A percentile compares a stretch with the other conserved stretches of the same genome.
Evolutionary conservation across 805 yeast genomes (phyloP).

Genomic region (Ogataea ramenticola): DNA sequence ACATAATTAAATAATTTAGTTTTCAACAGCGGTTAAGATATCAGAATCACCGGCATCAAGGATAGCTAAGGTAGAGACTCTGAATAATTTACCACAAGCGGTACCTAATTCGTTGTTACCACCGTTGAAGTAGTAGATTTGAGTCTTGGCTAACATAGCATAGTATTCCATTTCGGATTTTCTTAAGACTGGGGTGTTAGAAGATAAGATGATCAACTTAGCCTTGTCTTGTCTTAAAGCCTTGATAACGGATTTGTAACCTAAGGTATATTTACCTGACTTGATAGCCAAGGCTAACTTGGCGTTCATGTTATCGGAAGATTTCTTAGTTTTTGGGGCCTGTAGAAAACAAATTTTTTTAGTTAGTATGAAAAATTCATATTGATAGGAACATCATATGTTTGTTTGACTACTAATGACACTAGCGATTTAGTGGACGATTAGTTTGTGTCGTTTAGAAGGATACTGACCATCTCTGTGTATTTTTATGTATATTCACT

Average conservation of each 20-base stretch:
- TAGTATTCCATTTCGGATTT: conserved; percentile 99
- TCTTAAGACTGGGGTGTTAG: conserved; percentile 99
- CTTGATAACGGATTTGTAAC: conserved; percentile 98
- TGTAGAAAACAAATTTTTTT: conserved; percentile 19
- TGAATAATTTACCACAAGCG: conserved; percentile 99
- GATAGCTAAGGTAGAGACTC: conserved; percentile 95
- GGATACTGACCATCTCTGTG: conserved; percentile 98
- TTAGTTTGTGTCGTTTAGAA: background rate
- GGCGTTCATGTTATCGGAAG: conserved; percentile 92
- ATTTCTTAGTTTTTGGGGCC: conserved; percentile 95
- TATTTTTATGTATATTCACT: conserved; percentile 58
- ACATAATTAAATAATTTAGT: conserved; percentile 7
- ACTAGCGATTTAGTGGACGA: background rate
- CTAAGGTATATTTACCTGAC: conserved; percentile 99
- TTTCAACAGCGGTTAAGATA: conserved; percentile 65
- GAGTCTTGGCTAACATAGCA: conserved; percentile 99
- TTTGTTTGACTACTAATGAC: background rate
- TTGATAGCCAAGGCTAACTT: conserved; percentile 96
- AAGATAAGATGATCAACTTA: conserved; percentile 95
- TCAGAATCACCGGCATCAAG: conserved; percentile 99
- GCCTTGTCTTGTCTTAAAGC: conserved; percentile 98
- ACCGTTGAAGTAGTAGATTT: conserved; percentile 98
- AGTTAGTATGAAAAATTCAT: conserved; percentile 33
- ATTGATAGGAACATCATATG: no score
- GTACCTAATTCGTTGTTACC: conserved; percentile 99